Evolutionary conservation across 805 yeast species (phyloP), one percentile per base, ranked within the genome.

Genomic region (Cyberlindnera xylosilytica): DNA sequence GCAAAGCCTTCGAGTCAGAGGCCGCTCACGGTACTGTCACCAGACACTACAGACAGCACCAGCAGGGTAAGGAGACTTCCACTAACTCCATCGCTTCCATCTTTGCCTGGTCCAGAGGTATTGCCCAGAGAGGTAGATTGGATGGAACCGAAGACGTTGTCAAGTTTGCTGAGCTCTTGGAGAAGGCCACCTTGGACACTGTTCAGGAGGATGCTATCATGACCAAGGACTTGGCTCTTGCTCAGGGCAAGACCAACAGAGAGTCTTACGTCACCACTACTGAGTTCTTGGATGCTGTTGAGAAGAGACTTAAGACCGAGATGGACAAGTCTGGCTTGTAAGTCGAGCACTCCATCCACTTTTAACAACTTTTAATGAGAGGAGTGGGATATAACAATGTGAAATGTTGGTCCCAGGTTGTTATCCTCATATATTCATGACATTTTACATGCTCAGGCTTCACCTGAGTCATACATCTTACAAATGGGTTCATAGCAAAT

Each of bases 21-120:
- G 98, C 98, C 46, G 98, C 98, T n/a, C 98, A 91, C 65, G 98
- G 98, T 44, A 91, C 98, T 13, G 98, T 91, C 56, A 91, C 97
- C 36, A 86, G 98, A 72, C 98, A 91, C 66, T 91, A 76, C 72
- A 85, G 97, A 73, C 93, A 83, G 69, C 88, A 87, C 68, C 97
- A 91, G 72, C 87, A 85, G 69, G 98, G 98, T 53, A 87, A 89
- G 65, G 97, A 90, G 70, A 91, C 98, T 15, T 87, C 97, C 7
- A 91, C 98, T 45, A 91, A 91, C 70, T 90, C 97, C n/a, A 91
- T 91, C 65, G 98, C 98, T 4, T 89, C 97, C 12, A 91, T 91
- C 55, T 91, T 84, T 61, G 98, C 98, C 23, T 91, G 98, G 98
- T 76, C 96, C 29, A 82, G 95, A 61, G 98, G 98, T 61, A 68